Evolutionary conservation across 148 eudicot genomes (phyloP).

Genomic region (Polygonum aviculare): DNA sequence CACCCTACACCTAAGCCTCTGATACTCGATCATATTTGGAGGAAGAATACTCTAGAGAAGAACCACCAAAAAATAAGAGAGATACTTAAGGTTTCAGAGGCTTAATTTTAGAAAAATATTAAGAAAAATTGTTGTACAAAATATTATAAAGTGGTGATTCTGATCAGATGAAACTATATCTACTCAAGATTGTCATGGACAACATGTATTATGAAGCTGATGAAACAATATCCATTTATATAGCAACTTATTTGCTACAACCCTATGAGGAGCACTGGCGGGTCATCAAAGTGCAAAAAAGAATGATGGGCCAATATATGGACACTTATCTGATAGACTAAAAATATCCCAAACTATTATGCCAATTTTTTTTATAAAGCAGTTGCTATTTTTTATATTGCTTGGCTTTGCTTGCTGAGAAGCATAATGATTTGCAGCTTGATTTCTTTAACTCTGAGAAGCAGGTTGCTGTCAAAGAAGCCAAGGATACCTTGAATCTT

Average conservation of each 20-base stretch:
- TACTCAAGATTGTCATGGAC: not conserved
- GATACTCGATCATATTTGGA: slow-evolving; percentile 67
- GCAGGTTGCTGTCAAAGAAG: too few species aligned
- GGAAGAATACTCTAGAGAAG: slow-evolving; percentile 59
- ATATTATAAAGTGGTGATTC: not conserved
- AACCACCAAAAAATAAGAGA: slow-evolving; percentile 8
- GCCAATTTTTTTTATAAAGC: not conserved
- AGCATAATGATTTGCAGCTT: too few species aligned
- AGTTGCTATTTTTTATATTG: too few species aligned
- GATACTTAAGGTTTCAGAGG: not conserved
- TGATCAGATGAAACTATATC: too few species aligned
- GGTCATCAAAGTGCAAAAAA: not conserved
- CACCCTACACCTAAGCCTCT: slow-evolving; percentile 94
- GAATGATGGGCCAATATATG: not conserved
- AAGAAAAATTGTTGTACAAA: not conserved
- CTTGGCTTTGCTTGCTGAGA: too few species aligned
- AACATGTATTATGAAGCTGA: slow-evolving; percentile 1
- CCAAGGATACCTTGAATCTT: too few species aligned
- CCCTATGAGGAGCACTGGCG: not conserved
- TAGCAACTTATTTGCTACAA: not conserved
- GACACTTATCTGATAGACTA: not conserved
- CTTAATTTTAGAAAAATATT: not conserved
- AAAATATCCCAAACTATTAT: not conserved
- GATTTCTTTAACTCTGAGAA: too few species aligned
- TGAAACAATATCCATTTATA: not conserved